These are phyloP conservation scores for Eimeria acervulina DNA, from an alignment of 169 alveolate genomes.

Conservation along the genomic window DNA sequence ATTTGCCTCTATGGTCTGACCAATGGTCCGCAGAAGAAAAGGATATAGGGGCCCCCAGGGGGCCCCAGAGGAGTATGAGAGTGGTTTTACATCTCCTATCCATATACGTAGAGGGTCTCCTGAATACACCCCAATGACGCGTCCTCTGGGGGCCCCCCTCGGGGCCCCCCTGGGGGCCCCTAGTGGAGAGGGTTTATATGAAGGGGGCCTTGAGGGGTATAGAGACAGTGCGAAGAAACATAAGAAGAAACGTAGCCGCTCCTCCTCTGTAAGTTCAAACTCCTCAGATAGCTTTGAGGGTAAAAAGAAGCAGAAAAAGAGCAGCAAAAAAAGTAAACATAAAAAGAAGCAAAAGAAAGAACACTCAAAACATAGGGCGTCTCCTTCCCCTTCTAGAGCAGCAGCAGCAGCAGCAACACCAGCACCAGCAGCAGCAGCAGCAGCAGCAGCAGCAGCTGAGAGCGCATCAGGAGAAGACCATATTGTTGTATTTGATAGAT, in stretches of 20 bases:
- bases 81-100: neutral
- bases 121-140: slow-evolving; percentile 48
- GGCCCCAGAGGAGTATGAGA: neutral
- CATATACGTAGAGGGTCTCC: slow-evolving; percentile 19
- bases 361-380: neutral
- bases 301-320: neutral
- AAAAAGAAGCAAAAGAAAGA: neutral
- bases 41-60: neutral
- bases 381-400: neutral
- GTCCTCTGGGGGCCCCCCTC: neutral
- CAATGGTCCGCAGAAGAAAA: slow-evolving; percentile 37
- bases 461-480: neutral
- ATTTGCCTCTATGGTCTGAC: neutral
- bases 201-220: neutral
- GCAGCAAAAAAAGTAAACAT: no score
- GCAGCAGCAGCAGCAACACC: neutral
- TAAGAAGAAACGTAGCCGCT: neutral
- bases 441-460: neutral
- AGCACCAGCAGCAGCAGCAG: neutral
- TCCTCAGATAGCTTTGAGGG: neutral
- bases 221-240: neutral
- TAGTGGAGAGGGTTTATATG: no score
- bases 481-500: slow-evolving; percentile 34
- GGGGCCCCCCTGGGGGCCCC: no score
- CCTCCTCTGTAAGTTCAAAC: neutral